Percentiles rank a stretch among this genome's conserved stretches.
Conservation (phyloP, 305 asterid genomes). For the Fraxinus velutina region DNA sequence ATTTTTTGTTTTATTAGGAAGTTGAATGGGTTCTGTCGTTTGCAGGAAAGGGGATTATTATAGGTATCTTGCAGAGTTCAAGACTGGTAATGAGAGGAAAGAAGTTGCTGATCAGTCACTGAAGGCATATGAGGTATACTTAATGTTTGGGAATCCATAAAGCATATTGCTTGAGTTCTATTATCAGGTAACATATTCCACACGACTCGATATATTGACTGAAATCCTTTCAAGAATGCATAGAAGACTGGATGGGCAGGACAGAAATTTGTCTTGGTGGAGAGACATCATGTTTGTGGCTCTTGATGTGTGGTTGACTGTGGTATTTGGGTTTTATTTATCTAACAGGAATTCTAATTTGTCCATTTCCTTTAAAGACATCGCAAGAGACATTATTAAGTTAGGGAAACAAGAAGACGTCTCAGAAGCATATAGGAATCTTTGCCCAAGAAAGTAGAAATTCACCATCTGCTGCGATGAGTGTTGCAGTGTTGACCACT, state of each 20-base stretch:
- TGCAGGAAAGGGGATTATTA: slow-evolving; percentile 17
- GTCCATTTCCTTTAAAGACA: neutral
- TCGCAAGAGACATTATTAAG: neutral
- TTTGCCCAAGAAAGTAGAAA: neutral
- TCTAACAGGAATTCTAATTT: neutral
- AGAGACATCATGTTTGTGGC: neutral
- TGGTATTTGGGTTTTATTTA: neutral
- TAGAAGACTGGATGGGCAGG: slow-evolving; percentile 6
- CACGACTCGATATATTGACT: neutral
- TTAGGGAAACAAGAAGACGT: neutral
- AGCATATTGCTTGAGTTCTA: slow-evolving; percentile 10
- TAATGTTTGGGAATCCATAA: neutral
- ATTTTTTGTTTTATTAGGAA: neutral
- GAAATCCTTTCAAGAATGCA: neutral
- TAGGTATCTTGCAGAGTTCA: neutral
- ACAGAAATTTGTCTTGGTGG: neutral
- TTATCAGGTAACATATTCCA: neutral
- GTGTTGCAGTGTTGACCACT: neutral
- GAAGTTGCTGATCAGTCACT: neutral
- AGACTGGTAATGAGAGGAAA: neutral
- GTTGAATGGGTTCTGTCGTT: neutral
- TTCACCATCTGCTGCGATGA: neutral
- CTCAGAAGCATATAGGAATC: neutral
- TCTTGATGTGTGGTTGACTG: neutral
- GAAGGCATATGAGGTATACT: slow-evolving; percentile 31